Conservation (phyloP, 176 grass and related monocot genomes). For the Canna indica region DNA sequence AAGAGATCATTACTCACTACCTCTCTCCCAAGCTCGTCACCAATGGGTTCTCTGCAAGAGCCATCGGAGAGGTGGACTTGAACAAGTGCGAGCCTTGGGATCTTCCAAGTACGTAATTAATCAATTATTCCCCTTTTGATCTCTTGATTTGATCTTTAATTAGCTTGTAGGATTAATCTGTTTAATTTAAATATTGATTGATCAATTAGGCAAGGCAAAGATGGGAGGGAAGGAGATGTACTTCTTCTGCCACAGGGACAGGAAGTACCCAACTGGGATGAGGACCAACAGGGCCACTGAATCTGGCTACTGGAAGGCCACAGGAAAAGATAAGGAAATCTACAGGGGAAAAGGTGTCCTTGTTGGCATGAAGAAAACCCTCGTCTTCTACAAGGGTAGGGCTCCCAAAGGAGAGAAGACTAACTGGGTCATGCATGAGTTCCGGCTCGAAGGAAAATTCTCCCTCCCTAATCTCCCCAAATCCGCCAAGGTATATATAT, state of each 20-base stretch:
- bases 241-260: slow-evolving; percentile 91
- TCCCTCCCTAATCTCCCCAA: slow-evolving; percentile 34
- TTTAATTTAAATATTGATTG: no score
- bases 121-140: no score
- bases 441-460: slow-evolving; percentile 60
- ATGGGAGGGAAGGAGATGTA: slow-evolving; percentile 93
- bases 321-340: slow-evolving; percentile 98
- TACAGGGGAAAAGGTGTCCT: slow-evolving; percentile 42
- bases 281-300: slow-evolving; percentile 87
- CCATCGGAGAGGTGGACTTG: slow-evolving; percentile 88
- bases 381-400: slow-evolving; percentile 93
- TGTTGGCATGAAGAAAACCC: slow-evolving; percentile 99
- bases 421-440: slow-evolving; percentile 96
- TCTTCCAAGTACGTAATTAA: slow-evolving; percentile 47
- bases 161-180: no score
- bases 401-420: slow-evolving; percentile 76
- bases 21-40: slow-evolving; percentile 52
- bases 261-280: slow-evolving; percentile 92
- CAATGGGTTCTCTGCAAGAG: slow-evolving; percentile 35
- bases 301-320: slow-evolving; percentile 94
- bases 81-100: slow-evolving; percentile 98
- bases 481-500: slow-evolving; percentile 67
- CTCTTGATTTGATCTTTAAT: no score
- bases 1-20: slow-evolving; percentile 92
- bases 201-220: slow-evolving; percentile 41